phyloP scores from a whole-genome alignment of 176 grass and related monocot species.

The Calamus simplicifolius region DNA sequence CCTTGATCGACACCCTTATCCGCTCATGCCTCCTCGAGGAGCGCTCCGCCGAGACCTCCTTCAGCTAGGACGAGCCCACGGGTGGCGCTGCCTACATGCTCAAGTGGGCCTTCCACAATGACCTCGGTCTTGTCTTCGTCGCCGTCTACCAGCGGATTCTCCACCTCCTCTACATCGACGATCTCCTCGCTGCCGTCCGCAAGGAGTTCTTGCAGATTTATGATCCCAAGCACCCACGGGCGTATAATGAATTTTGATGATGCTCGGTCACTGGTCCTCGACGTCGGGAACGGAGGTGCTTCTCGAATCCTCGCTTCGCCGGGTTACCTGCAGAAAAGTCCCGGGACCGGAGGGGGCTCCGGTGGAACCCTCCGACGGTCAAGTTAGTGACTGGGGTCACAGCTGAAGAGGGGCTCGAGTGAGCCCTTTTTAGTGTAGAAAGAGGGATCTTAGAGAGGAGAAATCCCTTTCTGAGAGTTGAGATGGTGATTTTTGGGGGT shows the following conservation, averaged over 20 bases:
- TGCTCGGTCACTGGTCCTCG: no score
- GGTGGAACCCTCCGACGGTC: no score
- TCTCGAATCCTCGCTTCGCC: no score
- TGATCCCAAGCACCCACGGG: conserved; percentile 25
- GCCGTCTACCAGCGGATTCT: conserved; percentile 90
- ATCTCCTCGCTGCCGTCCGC: conserved; percentile 67
- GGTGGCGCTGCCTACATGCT: conserved; percentile 41
- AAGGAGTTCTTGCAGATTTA: conserved; percentile 55
- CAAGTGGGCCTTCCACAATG: conserved; percentile 92
- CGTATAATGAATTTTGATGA: conserved; percentile 51
- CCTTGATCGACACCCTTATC: conserved; percentile 86
- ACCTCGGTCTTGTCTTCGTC: conserved; percentile 85
- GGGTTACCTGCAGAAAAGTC: no score
- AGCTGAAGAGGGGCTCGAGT: no score
- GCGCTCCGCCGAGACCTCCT: conserved; percentile 68
- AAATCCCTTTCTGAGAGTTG: no score
- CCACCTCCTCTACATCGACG: conserved; percentile 82
- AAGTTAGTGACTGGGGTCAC: no score
- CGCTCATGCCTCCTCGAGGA: conserved; percentile 93
- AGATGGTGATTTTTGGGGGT: no score
- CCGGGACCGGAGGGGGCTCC: no score
- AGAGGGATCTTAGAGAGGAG: no score
- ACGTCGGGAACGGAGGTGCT: no score
- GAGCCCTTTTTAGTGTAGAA: no score
- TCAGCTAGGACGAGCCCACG: conserved; percentile 34